Base-by-base conservation (phyloP, 257 asterid genomes). In the Solanum virginianum region DNA sequence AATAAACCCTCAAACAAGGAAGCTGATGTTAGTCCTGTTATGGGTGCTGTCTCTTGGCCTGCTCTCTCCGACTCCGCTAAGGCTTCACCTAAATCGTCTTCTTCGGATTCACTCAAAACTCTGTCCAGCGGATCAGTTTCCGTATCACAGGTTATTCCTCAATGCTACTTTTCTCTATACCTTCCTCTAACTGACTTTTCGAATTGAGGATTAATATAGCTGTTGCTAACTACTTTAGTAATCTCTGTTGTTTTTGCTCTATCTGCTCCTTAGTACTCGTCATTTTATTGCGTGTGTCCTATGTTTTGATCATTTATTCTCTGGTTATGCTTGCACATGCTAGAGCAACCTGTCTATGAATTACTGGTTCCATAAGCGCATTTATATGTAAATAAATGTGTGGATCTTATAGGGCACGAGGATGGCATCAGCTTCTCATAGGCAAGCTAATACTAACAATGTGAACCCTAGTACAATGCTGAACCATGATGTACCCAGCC, bases 41-140 rank as follows among this genome's bases (percentile, higher is more conserved):
- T 95, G 95, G 95, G 92, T 39, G 98, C 95, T 7, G 92, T 85
- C 41, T 88, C 92, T 72, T 95, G 98, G 98, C 98, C 98, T 77
- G 92, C 95, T 84, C 93, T 95, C 7, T 89, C 93, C 4, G 95
- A 92, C 74, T 91, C 94, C 20, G 91, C 98, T 57, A 92, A 94
- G 86, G 92, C 92, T 69, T 88, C 95, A 74, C 92, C 96, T 1
- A 93, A 92, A 86, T 84, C 92, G 15, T 84, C 93, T 20, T 82
- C 94, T 16, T 70, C 91, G 36, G 90, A 89, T 85, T 81, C 90
- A 41, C 88, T 83, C 54, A 92, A 92, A 86, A 41, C 91, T 77
- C 65, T 82, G 22, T 63, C 90, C 15, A 91, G 88, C 29, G 91
- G 89, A 80, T 82, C 90, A 17, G 53, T 85, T 62, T 62, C 90